These are phyloP conservation scores for Pythium folliculosum DNA, from an alignment of 352 stramenopile species.

Conservation along the genomic window DNA sequence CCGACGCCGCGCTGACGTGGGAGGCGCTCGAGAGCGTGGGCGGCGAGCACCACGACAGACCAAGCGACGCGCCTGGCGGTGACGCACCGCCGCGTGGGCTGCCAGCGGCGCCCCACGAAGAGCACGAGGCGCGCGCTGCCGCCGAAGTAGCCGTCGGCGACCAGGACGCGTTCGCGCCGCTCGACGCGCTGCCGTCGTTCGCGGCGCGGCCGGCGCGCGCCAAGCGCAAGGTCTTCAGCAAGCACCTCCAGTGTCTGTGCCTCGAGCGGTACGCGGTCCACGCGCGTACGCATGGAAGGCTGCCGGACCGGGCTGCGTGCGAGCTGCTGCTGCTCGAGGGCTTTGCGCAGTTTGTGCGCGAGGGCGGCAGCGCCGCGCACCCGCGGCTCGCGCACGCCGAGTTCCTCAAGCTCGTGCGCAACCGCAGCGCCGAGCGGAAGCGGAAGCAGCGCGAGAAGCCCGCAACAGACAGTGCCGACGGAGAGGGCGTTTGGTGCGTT, in stretches of 20 bases:
- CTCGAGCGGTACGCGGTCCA: slow-evolving; percentile 59
- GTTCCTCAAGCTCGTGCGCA: slow-evolving; percentile 75
- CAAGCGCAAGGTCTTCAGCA: slow-evolving; percentile 78
- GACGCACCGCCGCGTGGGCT: too few relatives aligned
- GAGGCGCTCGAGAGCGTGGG: slow-evolving; percentile 36
- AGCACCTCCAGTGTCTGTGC: slow-evolving; percentile 60
- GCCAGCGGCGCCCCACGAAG: background rate
- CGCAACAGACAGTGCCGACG: too few relatives aligned
- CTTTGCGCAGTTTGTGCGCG: slow-evolving; percentile 55
- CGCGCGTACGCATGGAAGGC: slow-evolving; percentile 32
- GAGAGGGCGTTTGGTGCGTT: too few relatives aligned
- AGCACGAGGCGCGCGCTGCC: background rate
- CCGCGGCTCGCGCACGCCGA: slow-evolving; percentile 49
- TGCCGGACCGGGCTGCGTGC: slow-evolving; percentile 53
- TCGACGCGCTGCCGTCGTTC: slow-evolving; percentile 41
- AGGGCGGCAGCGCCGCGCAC: slow-evolving; percentile 48
- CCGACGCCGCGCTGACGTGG: slow-evolving; percentile 50
- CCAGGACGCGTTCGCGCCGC: slow-evolving; percentile 43
- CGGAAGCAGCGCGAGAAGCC: background rate
- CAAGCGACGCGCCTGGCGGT: background rate
- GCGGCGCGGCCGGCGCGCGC: slow-evolving; percentile 12
- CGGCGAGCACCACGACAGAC: slow-evolving; percentile 8
- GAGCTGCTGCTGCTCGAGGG: slow-evolving; percentile 53
- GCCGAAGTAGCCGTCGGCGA: slow-evolving; percentile 13
- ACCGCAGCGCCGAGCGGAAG: slow-evolving; percentile 63